Evolutionary conservation across 2,329 filamentous ascomycete genomes (phyloP).

Genomic region (Nectriaceae sp.): DNA sequence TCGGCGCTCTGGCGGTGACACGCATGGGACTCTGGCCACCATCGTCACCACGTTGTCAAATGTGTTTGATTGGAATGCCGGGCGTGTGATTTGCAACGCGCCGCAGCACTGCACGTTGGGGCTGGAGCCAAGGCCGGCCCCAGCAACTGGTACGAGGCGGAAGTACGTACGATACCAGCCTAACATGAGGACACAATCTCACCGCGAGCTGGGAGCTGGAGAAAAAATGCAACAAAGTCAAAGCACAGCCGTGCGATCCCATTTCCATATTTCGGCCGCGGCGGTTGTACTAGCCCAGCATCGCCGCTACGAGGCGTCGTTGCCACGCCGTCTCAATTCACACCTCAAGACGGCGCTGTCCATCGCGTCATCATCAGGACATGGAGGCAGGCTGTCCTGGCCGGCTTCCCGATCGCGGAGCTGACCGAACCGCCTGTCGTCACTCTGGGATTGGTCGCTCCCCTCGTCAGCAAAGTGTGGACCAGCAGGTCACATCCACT

Average conservation of each 20-base stretch:
- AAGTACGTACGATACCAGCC: no score
- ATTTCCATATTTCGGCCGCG: background rate
- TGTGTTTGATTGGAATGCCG: no score
- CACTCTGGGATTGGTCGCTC: conserved; percentile 6
- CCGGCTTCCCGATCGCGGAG: conserved; percentile 17
- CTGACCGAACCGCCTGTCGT: conserved; percentile 10
- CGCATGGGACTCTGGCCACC: background rate
- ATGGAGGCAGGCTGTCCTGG: conserved; percentile 3
- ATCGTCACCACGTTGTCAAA: background rate
- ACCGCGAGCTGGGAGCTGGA: no score
- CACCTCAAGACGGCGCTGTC: background rate
- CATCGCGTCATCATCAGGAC: conserved; percentile 17
- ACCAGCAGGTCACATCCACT: conserved; percentile 16
- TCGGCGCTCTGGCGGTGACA: background rate
- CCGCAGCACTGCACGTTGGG: no score
- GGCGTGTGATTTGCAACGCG: no score
- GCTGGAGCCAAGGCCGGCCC: no score
- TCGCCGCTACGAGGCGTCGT: background rate
- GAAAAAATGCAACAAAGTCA: no score
- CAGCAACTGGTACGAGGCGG: no score
- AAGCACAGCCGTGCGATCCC: background rate
- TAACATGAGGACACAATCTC: no score
- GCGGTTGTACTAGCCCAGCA: background rate
- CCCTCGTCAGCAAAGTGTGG: conserved; percentile 18
- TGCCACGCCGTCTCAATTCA: background rate